phyloP scores from a whole-genome alignment of 768 basidiomycete species.

The Paxillus involutus region DNA sequence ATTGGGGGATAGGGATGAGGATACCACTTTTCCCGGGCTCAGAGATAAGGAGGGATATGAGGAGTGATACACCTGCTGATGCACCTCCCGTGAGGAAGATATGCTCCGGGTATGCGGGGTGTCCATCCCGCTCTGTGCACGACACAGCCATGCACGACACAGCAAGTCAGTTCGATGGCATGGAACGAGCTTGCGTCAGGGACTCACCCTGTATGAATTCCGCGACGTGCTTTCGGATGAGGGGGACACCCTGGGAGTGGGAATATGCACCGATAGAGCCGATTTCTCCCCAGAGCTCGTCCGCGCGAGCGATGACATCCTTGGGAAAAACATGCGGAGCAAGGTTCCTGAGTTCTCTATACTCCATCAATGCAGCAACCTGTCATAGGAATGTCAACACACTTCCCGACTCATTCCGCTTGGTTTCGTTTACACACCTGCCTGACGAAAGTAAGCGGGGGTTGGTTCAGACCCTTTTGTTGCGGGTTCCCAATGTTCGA shows the following conservation, averaged over 20 bases:
- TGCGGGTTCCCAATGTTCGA: conserved; percentile 99
- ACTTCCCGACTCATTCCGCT: background rate
- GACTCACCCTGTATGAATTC: conserved; percentile 80
- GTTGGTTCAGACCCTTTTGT: conserved; percentile 91
- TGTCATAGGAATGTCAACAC: conserved; percentile 28
- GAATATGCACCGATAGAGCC: conserved; percentile 95
- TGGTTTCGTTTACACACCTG: conserved; percentile 56
- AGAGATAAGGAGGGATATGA: conserved; percentile 78
- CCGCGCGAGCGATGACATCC: conserved; percentile 84
- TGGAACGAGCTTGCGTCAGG: background rate
- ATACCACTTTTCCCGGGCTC: conserved; percentile 63
- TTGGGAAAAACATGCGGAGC: conserved; percentile 78
- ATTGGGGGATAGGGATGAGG: conserved; percentile 97
- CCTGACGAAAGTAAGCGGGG: conserved; percentile 86
- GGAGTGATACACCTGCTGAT: conserved; percentile 87
- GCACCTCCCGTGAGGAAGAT: conserved; percentile 97
- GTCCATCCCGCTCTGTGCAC: conserved; percentile 80
- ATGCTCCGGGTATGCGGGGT: conserved; percentile 73
- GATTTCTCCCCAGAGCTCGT: conserved; percentile 78
- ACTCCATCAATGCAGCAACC: conserved; percentile 92
- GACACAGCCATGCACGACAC: background rate
- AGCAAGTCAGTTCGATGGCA: conserved; percentile 3
- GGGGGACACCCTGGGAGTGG: conserved; percentile 89
- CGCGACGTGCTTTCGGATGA: conserved; percentile 86
- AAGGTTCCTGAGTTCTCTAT: conserved; percentile 77